These are phyloP conservation scores for grape (Vitis vinifera) DNA, from an alignment of 164 flowering plant genomes.

Conservation along the genomic window DNA sequence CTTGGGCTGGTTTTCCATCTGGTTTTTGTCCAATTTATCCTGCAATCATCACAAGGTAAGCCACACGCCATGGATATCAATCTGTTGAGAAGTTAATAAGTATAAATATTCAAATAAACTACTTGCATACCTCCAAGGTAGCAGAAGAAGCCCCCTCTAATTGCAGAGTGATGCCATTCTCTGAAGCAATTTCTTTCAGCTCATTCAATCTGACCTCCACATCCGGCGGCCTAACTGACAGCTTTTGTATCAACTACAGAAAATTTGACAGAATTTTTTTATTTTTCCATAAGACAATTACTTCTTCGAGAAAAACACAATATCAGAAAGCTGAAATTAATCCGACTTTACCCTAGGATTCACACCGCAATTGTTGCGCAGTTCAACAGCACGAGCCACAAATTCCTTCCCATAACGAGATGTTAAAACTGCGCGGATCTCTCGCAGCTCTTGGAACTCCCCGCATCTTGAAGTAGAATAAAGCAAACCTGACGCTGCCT, in stretches of 20 bases:
- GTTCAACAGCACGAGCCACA: conserved; percentile 57
- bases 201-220: conserved; percentile 63
- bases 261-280: not conserved
- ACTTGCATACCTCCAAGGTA: conserved; percentile 32
- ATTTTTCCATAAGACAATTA: not conserved
- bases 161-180: conserved; percentile 47
- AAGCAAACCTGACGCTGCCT: conserved; percentile 62
- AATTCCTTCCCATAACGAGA: conserved; percentile 78
- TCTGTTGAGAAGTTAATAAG: not conserved
- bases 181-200: conserved; percentile 70
- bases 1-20: conserved; percentile 20
- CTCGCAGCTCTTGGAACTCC: conserved; percentile 82
- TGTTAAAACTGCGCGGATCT: conserved; percentile 56
- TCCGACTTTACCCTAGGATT: conserved; percentile 44
- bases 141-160: conserved; percentile 40
- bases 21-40: conserved; percentile 24
- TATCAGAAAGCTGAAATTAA: not conserved
- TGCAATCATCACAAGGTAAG: conserved; percentile 12
- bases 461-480: conserved; percentile 84
- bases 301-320: too few relatives aligned
- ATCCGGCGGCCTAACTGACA: conserved; percentile 67
- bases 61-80: not conserved
- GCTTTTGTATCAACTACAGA: conserved; percentile 70
- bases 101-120: too few relatives aligned
- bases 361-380: conserved; percentile 73